Evolutionary conservation across 1,284 basidiomycete species (phyloP).

Genomic region (Volvariella surrecta): DNA sequence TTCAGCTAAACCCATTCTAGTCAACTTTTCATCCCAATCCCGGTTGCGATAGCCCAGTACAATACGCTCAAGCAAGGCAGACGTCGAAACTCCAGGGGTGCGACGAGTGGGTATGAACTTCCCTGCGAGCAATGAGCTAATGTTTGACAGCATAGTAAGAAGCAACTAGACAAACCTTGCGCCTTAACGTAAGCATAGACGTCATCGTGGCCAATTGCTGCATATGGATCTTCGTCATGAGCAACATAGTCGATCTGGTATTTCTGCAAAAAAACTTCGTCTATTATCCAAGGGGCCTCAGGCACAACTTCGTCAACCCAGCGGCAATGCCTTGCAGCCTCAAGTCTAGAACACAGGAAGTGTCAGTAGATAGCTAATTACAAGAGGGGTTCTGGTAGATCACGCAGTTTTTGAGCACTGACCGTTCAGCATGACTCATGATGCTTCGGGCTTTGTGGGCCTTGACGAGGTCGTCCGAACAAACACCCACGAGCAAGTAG

Average conservation of each 20-base stretch:
- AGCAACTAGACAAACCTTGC: slow-evolving; percentile 42
- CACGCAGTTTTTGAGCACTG: slow-evolving; percentile 10
- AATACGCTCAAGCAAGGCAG: slow-evolving; percentile 86
- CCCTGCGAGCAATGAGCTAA: no score
- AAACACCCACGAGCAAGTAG: slow-evolving; percentile 86
- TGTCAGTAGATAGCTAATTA: not conserved
- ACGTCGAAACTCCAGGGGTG: slow-evolving; percentile 92
- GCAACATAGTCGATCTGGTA: slow-evolving; percentile 94
- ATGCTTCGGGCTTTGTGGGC: slow-evolving; percentile 74
- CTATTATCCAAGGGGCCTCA: slow-evolving; percentile 92
- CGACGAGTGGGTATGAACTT: slow-evolving; percentile 94
- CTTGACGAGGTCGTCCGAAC: slow-evolving; percentile 73
- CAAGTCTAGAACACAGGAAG: slow-evolving; percentile 35
- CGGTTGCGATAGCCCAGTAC: slow-evolving; percentile 75
- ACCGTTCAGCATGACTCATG: slow-evolving; percentile 85
- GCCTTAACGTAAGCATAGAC: slow-evolving; percentile 82
- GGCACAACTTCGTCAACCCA: slow-evolving; percentile 97
- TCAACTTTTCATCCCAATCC: slow-evolving; percentile 85
- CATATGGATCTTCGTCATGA: slow-evolving; percentile 88
- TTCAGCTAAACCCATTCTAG: slow-evolving; percentile 76
- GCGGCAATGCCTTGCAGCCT: slow-evolving; percentile 86
- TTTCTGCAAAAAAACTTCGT: slow-evolving; percentile 74
- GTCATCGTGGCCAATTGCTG: slow-evolving; percentile 68
- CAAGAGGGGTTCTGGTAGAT: slow-evolving; percentile 10
- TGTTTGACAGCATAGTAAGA: not conserved